Conservation (phyloP, 495 filamentous ascomycete species). For the Neurospora sublineolata region DNA sequence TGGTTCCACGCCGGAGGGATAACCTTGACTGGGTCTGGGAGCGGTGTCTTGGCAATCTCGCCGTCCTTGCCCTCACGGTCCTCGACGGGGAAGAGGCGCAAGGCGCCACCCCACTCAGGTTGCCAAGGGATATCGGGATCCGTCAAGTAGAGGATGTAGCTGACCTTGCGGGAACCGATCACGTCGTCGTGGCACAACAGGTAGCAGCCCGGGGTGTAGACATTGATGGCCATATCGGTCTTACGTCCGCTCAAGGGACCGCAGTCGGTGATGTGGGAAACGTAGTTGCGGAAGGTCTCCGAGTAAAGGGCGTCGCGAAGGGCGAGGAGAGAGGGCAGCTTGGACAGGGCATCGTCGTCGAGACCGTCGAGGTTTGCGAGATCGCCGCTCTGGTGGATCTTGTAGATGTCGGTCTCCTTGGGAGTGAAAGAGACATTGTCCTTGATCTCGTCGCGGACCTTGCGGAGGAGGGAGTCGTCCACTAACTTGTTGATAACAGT, state of each 20-base stretch:
- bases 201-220: conserved; percentile 94
- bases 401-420: conserved; percentile 99
- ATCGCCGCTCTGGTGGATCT: conserved; percentile 96
- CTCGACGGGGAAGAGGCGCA: conserved; percentile 75
- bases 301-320: conserved; percentile 93
- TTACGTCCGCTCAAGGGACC: conserved; percentile 83
- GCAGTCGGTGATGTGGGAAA: conserved; percentile 72
- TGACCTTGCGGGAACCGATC: conserved; percentile 83
- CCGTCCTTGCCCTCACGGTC: conserved; percentile 54
- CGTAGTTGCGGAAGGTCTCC: conserved; percentile 72
- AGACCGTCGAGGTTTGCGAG: conserved; percentile 93
- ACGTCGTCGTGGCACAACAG: conserved; percentile 97
- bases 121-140: conserved; percentile 89
- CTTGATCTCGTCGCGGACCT: conserved; percentile 81
- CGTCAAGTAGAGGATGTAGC: conserved; percentile 93
- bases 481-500: conserved; percentile 76
- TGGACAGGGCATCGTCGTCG: conserved; percentile 66
- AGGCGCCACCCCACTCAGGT: conserved; percentile 83
- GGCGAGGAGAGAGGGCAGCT: conserved; percentile 72
- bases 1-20: conserved; percentile 96
- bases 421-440: conserved; percentile 85
- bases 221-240: conserved; percentile 99
- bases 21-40: conserved; percentile 57
- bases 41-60: conserved; percentile 58
- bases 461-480: conserved; percentile 64